A percentile compares a stretch with the other conserved stretches of the same genome.
Conservation (phyloP, 495 filamentous ascomycete genomes). For the Trichoderma asperelloides region DNA sequence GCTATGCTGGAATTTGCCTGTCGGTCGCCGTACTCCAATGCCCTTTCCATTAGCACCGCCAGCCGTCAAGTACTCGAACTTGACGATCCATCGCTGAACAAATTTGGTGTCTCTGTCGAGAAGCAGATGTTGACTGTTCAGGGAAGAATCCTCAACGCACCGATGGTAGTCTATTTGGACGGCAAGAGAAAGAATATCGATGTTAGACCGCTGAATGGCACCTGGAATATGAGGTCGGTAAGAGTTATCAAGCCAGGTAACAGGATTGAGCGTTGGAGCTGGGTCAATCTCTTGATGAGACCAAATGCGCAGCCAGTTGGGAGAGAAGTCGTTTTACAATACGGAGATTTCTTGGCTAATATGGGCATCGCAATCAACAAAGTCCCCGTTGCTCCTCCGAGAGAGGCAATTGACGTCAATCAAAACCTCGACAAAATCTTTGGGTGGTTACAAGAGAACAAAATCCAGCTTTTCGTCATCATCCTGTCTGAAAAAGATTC, state of each 20-base stretch:
- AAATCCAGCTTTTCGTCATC: constrained; percentile 50
- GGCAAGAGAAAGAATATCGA: background rate
- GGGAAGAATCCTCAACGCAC: constrained; percentile 51
- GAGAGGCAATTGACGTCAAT: background rate
- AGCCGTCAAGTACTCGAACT: constrained; percentile 36
- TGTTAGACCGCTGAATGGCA: constrained; percentile 19
- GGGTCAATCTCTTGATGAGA: constrained; percentile 16
- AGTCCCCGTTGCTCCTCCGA: background rate
- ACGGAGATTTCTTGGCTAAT: background rate
- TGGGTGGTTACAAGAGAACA: constrained; percentile 12
- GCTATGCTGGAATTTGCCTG: constrained; percentile 65
- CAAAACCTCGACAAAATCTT: constrained; percentile 13
- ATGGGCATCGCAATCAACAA: constrained; percentile 6
- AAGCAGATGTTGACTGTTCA: constrained; percentile 52
- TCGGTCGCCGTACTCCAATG: constrained; percentile 55
- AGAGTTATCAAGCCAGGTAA: constrained; percentile 24
- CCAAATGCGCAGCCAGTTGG: background rate
- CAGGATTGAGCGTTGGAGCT: constrained; percentile 27
- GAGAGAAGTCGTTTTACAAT: background rate
- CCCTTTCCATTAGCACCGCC: constrained; percentile 49
- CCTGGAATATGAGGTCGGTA: constrained; percentile 30
- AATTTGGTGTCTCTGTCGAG: constrained; percentile 48
- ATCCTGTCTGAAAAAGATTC: constrained; percentile 43
- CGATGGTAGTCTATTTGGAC: constrained; percentile 43
- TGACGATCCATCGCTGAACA: constrained; percentile 22